Evolutionary conservation across 2,329 filamentous ascomycete species (phyloP), one percentile per base, ranked within the genome.

Genomic region (Alternaria gaisen): DNA sequence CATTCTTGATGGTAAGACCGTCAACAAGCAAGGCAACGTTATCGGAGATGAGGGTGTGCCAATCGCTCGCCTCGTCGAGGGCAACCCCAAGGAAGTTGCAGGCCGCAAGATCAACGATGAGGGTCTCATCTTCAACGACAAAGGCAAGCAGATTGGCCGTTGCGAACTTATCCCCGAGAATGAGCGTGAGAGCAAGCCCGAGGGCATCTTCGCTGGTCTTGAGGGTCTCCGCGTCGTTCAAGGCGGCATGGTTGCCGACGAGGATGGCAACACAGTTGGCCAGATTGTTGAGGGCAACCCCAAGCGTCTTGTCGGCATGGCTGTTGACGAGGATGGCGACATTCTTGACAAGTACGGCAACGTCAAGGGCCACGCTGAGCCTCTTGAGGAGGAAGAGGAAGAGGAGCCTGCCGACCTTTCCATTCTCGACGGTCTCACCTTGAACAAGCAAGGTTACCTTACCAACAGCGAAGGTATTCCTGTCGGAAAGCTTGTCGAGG

Each of bases 21-120:
- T 84, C 71, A 85, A 84, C 75, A 84, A 84, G 77, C 76, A 80
- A 53, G 83, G 83, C 58, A 79, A 83, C 30, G 80, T 85, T 67
- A 83, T 85, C 63, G 82, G 81, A 44, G 80, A 82, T 47, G 80
- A 83, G 58, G 82, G 82, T 42, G 80, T 83, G 5, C 82, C 82
- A n/a, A 76, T 86, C 62, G 90, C 88, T 36, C 86, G 88, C 40
- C 84, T 93, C 1, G 77, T 91, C 20, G 88, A 92, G 72, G 90
- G 90, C 14, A 86, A 90, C 61, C 72, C 86, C 36, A 86, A 86
- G 76, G 83, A 85, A 55, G 84, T 92, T 42, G 79, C 87, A 10
- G 90, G 90, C 28, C 87, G 86, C 71, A 90, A 90, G 85, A 88
- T 89, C 70, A 88, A 92, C 75, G 90, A 88, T 77, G 80, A 91